Conservation (phyloP, 2,329 filamentous ascomycete species). For the Talaromyces sp. region DNA sequence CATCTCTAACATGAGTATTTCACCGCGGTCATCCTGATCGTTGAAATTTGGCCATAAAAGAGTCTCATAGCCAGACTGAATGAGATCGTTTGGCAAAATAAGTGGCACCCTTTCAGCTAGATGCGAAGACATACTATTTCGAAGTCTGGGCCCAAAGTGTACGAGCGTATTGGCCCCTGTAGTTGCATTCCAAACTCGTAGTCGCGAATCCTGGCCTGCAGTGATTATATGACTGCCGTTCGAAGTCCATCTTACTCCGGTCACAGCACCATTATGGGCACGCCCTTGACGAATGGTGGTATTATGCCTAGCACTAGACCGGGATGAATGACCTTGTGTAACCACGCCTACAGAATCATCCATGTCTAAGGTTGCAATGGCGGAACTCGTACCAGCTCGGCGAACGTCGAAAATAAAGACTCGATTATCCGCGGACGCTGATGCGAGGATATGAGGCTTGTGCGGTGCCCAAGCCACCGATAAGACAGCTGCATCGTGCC, state of each 20-base stretch:
- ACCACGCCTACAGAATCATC: slow-evolving; percentile 73
- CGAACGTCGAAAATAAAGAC: slow-evolving; percentile 85
- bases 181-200: slow-evolving; percentile 80
- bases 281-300: slow-evolving; percentile 43
- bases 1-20: slow-evolving; percentile 76
- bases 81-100: slow-evolving; percentile 57
- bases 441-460: slow-evolving; percentile 73
- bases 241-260: slow-evolving; percentile 79
- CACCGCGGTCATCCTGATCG: slow-evolving; percentile 56
- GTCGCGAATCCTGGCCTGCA: slow-evolving; percentile 74
- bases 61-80: slow-evolving; percentile 56
- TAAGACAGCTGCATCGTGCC: slow-evolving; percentile 63
- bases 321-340: slow-evolving; percentile 25
- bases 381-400: slow-evolving; percentile 61
- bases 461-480: slow-evolving; percentile 77
- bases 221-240: slow-evolving; percentile 73
- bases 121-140: slow-evolving; percentile 59
- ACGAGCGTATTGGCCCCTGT: slow-evolving; percentile 82
- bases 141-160: slow-evolving; percentile 77
- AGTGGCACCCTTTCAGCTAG: slow-evolving; percentile 60
- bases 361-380: slow-evolving; percentile 74
- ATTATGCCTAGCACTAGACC: slow-evolving; percentile 30
- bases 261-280: slow-evolving; percentile 78
- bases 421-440: slow-evolving; percentile 78
- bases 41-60: slow-evolving; percentile 78